These are phyloP conservation scores for Phaeosphaeria sp. DNA, from an alignment of 2,329 filamentous ascomycete genomes.

Conservation along the genomic window DNA sequence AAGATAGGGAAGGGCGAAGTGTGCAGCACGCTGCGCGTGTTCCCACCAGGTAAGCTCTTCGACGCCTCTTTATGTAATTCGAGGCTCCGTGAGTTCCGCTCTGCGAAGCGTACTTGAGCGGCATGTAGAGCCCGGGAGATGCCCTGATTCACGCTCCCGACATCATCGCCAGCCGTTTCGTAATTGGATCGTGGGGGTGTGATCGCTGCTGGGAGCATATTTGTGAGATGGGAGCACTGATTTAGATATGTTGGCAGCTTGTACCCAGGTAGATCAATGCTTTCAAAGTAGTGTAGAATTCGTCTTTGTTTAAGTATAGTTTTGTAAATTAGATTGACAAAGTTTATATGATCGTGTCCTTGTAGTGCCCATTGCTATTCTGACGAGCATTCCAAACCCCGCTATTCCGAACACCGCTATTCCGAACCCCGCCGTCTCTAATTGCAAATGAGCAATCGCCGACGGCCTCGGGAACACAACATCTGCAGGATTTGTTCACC, in stretches of 20 bases:
- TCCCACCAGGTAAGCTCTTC: conserved; percentile 46
- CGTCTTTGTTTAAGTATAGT: background rate
- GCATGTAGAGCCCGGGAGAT: conserved; percentile 6
- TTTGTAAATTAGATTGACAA: background rate
- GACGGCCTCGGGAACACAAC: too few relatives aligned
- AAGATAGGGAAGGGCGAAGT: conserved; percentile 47
- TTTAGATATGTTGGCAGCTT: too few relatives aligned
- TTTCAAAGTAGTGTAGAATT: too few relatives aligned
- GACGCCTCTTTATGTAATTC: conserved; percentile 38
- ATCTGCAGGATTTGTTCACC: background rate
- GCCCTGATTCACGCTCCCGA: background rate
- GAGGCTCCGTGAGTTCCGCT: conserved; percentile 28
- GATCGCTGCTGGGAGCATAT: background rate
- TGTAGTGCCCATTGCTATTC: background rate
- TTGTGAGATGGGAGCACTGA: too few relatives aligned
- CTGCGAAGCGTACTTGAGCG: conserved; percentile 22
- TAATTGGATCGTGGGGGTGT: background rate
- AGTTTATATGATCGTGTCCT: background rate
- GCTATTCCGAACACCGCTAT: too few relatives aligned
- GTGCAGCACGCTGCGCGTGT: conserved; percentile 47
- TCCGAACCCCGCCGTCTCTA: too few relatives aligned
- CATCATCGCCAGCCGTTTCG: background rate
- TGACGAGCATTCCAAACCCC: background rate
- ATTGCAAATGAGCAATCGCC: too few relatives aligned
- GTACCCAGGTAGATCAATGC: too few relatives aligned